A percentile compares a stretch with the other conserved stretches of the same genome.
These are phyloP conservation scores for Penicillium sp. DNA, from an alignment of 2,329 filamentous ascomycete genomes.

Conservation along the genomic window DNA sequence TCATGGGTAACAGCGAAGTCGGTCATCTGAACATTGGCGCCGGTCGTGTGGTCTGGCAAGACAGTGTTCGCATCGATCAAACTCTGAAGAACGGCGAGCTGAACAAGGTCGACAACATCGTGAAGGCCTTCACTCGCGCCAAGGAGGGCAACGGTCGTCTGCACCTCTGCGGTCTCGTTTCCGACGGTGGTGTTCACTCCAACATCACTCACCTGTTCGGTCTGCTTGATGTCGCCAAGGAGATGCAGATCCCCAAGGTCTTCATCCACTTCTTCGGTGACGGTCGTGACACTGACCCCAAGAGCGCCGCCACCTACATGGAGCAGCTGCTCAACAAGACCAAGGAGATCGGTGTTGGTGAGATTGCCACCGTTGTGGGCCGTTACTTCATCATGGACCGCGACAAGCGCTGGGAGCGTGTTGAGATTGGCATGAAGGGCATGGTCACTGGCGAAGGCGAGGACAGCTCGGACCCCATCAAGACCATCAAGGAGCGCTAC, in stretches of 20 bases:
- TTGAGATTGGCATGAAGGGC: constrained; percentile 84
- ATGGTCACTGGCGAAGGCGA: constrained; percentile 82
- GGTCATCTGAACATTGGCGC: constrained; percentile 98
- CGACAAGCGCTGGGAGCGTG: constrained; percentile 96
- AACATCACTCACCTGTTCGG: constrained; percentile 91
- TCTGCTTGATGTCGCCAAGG: constrained; percentile 84
- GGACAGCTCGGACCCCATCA: constrained; percentile 73
- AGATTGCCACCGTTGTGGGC: constrained; percentile 88
- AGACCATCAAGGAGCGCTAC: constrained; percentile 82
- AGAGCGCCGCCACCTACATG: constrained; percentile 84
- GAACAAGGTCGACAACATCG: constrained; percentile 68
- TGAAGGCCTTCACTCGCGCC: constrained; percentile 68
- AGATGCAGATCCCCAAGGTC: constrained; percentile 77
- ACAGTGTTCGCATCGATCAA: constrained; percentile 92
- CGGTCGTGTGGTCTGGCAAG: constrained; percentile 96
- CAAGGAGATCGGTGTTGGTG: constrained; percentile 77
- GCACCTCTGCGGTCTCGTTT: constrained; percentile 86
- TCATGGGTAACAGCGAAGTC: constrained; percentile 99
- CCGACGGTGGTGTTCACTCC: constrained; percentile 92
- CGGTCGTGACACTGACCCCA: constrained; percentile 95
- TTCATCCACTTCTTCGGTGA: constrained; percentile 99
- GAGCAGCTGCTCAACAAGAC: constrained; percentile 73
- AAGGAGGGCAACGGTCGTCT: constrained; percentile 86
- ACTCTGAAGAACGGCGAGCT: constrained; percentile 81
- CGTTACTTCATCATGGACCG: constrained; percentile 99